Base-by-base conservation (phyloP, 2,329 filamentous ascomycete species). In the Fusarium tricinctum region DNA sequence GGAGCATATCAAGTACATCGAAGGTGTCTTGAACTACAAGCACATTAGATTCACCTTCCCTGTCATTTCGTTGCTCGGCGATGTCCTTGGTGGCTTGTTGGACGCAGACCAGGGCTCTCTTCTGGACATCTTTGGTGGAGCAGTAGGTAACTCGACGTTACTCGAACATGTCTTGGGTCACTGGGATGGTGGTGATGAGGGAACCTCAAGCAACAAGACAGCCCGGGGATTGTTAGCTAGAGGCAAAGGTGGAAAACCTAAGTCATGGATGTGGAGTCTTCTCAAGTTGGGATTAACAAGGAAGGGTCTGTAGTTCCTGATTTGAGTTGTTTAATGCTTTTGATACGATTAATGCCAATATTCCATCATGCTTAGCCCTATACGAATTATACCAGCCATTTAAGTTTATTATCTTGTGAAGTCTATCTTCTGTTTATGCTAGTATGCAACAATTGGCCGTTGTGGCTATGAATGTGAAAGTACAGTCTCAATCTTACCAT, bases 1-100 rank as follows among this genome's bases (percentile, higher is more conserved):
- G 4, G 19, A 80, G 59, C 81, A 80, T 57, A 81, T 85, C 45
- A 66, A 71, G 2, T 85, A 81, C 51, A 69, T 82, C n/a, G 82
- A 85, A 56, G 70, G 76, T 2, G 77, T 85, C 9, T 71, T 85
- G 39, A 80, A 80, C 58, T 75, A 73, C 0, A 79, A 81, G 40
- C 75, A 69, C 2, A 73, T 85, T 8, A 64, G 73, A 0, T 74
- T 80, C 9, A 70, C 71, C 1, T 69, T 81, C 2, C 77, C 82
- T 0, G 78, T 83, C 32, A 73, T 82, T 26, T 78, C 76, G 5
- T 58, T 84, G 6, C 19, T 81, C 12, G 72, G 75, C 26, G 78
- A 82, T 51, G 70, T 83, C 12, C 48, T 81, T 15, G 69, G 74
- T 47, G 80, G 81, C 42, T 66, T 83, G 35, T 15, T 78, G 3